A percentile compares a stretch with the other conserved stretches of the same genome.
phyloP scores from a whole-genome alignment of 495 filamentous ascomycete species.

The Mytilinidion resinicola region DNA sequence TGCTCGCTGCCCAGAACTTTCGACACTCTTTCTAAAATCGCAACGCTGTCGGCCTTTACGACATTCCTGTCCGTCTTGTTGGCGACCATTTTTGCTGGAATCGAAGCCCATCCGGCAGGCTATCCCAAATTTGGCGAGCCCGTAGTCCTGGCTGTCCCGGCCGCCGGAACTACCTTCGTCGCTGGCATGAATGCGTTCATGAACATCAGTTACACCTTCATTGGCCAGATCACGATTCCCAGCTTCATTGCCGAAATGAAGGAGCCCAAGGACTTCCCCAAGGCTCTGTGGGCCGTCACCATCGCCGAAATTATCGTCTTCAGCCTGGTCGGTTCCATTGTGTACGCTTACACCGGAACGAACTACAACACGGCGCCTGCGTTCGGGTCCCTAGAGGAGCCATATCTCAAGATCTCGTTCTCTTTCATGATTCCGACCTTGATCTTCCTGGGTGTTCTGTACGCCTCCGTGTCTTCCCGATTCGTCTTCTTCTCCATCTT shows the following conservation, averaged over 20 bases:
- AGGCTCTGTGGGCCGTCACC: constrained; percentile 80
- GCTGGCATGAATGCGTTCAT: constrained; percentile 73
- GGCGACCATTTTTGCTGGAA: constrained; percentile 68
- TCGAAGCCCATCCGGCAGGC: constrained; percentile 59
- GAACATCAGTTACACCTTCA: constrained; percentile 89
- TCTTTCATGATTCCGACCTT: constrained; percentile 90
- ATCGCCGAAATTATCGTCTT: constrained; percentile 80
- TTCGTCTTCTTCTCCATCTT: constrained; percentile 83
- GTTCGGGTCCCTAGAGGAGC: constrained; percentile 66
- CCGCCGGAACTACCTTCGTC: constrained; percentile 70
- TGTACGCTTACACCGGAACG: constrained; percentile 77
- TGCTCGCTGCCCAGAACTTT: constrained; percentile 81
- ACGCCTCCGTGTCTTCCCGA: constrained; percentile 78
- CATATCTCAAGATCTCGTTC: constrained; percentile 77
- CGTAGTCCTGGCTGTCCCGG: constrained; percentile 57
- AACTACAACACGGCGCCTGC: constrained; percentile 77
- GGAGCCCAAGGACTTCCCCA: constrained; percentile 79
- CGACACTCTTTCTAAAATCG: constrained; percentile 64
- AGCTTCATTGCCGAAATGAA: constrained; percentile 92
- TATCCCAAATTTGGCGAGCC: constrained; percentile 48
- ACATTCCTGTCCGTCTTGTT: constrained; percentile 81
- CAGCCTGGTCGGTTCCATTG: constrained; percentile 63
- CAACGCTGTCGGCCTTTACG: constrained; percentile 68
- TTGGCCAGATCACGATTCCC: constrained; percentile 84
- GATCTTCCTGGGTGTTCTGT: constrained; percentile 82